Conservation (phyloP, 345 rosid species). For the Corchorus capsularis region DNA sequence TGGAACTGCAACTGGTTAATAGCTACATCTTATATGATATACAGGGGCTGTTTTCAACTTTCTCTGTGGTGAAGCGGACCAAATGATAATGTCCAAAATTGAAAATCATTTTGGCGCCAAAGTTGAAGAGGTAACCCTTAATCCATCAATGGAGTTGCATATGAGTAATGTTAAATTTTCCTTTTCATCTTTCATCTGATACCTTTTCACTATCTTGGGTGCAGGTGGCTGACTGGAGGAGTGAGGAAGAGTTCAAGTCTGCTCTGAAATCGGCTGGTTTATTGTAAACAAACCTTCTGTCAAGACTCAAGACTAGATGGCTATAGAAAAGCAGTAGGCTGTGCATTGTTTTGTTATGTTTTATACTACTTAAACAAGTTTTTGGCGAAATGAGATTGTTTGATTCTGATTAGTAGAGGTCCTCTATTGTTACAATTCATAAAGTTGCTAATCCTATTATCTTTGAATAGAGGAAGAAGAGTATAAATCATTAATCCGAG, state of each 20-base stretch:
- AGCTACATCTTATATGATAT: conserved; percentile 10
- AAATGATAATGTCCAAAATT: conserved; percentile 64
- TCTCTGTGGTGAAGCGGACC: conserved; percentile 47
- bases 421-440: neutral
- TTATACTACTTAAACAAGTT: neutral
- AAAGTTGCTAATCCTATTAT: neutral
- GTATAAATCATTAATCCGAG: neutral
- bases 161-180: neutral
- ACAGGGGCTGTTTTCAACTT: conserved; percentile 93
- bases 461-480: neutral
- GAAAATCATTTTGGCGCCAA: conserved; percentile 59
- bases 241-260: conserved; percentile 45
- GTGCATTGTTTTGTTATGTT: neutral
- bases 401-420: neutral
- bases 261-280: conserved; percentile 62
- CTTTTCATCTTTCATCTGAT: neutral
- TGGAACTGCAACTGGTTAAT: neutral
- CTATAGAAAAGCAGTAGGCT: neutral
- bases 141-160: neutral
- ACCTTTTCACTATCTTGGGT: conserved; percentile 1
- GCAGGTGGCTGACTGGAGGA: conserved; percentile 52
- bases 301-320: neutral
- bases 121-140: conserved; percentile 50
- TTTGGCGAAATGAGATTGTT: neutral
- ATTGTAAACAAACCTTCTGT: conserved; percentile 18